Evolutionary conservation across 257 asterid species (phyloP), one percentile per base, ranked within the genome.

Genomic region (Thymus mandschuricus): DNA sequence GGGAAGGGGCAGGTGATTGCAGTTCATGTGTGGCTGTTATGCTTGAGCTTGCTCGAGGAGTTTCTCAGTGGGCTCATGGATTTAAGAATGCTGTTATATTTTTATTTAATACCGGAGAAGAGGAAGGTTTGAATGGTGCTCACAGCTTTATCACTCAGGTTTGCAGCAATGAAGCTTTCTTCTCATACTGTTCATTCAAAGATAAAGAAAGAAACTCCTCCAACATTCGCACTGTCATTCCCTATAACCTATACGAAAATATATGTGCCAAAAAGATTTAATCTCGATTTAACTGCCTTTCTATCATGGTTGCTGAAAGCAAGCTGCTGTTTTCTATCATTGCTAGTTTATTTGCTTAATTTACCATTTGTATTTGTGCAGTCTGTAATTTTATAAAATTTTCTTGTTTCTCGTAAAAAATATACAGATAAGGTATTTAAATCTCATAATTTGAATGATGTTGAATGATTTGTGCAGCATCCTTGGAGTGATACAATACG

Each of bases 1-100:
- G 98, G 77, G 98, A 89, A 87, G 99, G 99, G 65, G 99, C 98
- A 70, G 98, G 99, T 52, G 99, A 95, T 80, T 92, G 98, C 88
- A 92, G 97, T 76, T 95, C 99, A 51, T 92, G 98, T 71, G 93
- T 95, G 72, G 87, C 96, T 57, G 99, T 95, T 68, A 95, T 95
- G 99, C 82, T 91, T 66, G 99, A 95, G 87, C 99, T 95, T 87
- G 97, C 99, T 68, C 92, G 99, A 56, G 99, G 97, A 76, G 81
- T 87, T 77, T 92, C 97, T 57, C 99, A 95, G 57, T 87, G 96
- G 98, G 99, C 97, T 76, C 99, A 95, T 71, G 96, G 97, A 83
- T 95, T 89, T 80, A 92, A 95, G 84, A 87, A 83, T 54, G 81
- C 92, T 57, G 84, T 95, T 78, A 87, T 95, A 68, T 95, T 92